Evolutionary conservation across 2,329 filamentous ascomycete species (phyloP), one percentile per base, ranked within the genome.

Genomic region (Claviceps fusiformis): DNA sequence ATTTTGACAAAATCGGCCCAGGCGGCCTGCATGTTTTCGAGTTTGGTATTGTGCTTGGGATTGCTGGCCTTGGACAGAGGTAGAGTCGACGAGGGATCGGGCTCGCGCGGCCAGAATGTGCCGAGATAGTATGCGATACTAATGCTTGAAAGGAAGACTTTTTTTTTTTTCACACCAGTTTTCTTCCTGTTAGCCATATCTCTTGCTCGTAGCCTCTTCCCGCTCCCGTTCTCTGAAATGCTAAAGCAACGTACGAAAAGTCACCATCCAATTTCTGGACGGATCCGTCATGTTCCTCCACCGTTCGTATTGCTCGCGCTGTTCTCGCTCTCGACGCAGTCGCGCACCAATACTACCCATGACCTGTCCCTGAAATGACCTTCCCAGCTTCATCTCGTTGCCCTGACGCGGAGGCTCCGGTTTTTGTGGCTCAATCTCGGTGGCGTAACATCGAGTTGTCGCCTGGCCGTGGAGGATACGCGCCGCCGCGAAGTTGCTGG

Each of bases 1-100:
- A 86, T 76, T 54, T 74, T 75, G 55, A 77, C 76, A 58, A 87
- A 84, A 68, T 87, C 83, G n/a, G 80, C 71, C 83, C 83, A 86
- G 3, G 83, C 81, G 31, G 83, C 81, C 69, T 85, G 80, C 63
- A 87, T 77, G 63, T 86, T 84, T 61, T 80, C 74, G 56, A 80
- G 75, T 59, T 77, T 77, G 54, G 75, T 75, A 62, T 83, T 79
- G 68, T 85, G 80, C 61, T 70, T 70, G 10, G 78, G 78, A n/a
- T 75, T 65, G 33, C 63, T 71, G 11, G 75, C 72, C 53, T 75
- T 73, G 57, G 67, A 67, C 8, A 86, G 75, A 31, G 82, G 80
- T 3, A 82, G 69, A 11, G 83, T 86, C 60, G 83, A 86, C 39
- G 68, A 65, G 11, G 76, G 70, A 39, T 78, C 75, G 29, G 72